A percentile compares a stretch with the other conserved stretches of the same genome.
Conservation (phyloP, 2,329 filamentous ascomycete species). For the Claviceps purpurea region DNA sequence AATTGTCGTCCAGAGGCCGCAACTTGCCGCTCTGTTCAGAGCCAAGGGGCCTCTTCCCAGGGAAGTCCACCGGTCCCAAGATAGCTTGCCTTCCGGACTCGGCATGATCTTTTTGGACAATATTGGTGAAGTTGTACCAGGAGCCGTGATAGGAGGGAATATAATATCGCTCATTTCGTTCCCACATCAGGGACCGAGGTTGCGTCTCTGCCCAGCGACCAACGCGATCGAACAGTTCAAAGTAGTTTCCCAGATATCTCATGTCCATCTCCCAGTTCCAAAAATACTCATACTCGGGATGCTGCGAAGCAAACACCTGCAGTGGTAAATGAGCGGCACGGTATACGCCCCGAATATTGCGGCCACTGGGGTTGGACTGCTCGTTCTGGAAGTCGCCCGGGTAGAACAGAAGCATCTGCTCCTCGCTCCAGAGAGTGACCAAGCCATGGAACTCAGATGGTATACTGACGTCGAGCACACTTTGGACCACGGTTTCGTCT, state of each 20-base stretch:
- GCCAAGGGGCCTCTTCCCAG: constrained; percentile 31
- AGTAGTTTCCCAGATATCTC: constrained; percentile 50
- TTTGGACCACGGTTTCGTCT: constrained; percentile 58
- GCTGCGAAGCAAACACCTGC: constrained; percentile 48
- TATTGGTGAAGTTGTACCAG: constrained; percentile 58
- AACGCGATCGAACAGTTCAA: constrained; percentile 60
- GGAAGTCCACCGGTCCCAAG: constrained; percentile 52
- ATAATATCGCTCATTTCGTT: constrained; percentile 64
- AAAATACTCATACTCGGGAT: constrained; percentile 52
- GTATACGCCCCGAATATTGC: constrained; percentile 55
- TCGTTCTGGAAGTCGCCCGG: constrained; percentile 55
- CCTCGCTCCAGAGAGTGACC: constrained; percentile 73
- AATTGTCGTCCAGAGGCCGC: constrained; percentile 37
- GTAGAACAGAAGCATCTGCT: constrained; percentile 72
- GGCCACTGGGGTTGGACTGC: constrained; percentile 42
- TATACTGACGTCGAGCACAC: constrained; percentile 52
- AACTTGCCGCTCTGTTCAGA: constrained; percentile 39
- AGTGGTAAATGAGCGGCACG: constrained; percentile 50
- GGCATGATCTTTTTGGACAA: constrained; percentile 49
- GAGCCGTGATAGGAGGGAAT: constrained; percentile 55
- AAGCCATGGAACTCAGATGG: constrained; percentile 67
- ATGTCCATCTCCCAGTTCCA: constrained; percentile 64
- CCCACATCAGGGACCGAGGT: constrained; percentile 61
- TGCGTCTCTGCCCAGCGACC: constrained; percentile 54
- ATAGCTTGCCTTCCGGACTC: constrained; percentile 39